Conservation (phyloP, 495 filamentous ascomycete species). For the Umbilicaria muhlenbergii region DNA sequence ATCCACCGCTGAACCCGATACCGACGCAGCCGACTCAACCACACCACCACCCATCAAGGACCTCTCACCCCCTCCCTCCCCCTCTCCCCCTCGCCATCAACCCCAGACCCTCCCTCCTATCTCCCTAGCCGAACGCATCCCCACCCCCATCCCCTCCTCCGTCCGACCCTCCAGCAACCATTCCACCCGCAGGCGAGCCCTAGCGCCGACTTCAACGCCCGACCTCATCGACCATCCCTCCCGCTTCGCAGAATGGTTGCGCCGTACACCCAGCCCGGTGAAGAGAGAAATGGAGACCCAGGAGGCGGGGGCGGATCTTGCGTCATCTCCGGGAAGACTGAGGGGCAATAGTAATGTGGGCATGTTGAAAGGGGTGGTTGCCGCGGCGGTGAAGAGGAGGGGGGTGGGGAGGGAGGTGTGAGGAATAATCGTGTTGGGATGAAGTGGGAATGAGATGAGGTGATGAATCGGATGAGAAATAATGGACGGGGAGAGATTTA, state of each 20-base stretch:
- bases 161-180: not conserved
- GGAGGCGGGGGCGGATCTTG: too few relatives aligned
- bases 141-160: not conserved
- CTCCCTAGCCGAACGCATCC: constrained; percentile 1
- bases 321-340: too few relatives aligned
- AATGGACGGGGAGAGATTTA: too few relatives aligned
- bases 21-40: not conserved
- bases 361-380: constrained; percentile 2
- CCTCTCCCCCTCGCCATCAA: constrained; percentile 3
- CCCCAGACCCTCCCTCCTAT: not conserved
- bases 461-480: too few relatives aligned
- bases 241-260: too few relatives aligned
- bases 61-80: not conserved
- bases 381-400: not conserved
- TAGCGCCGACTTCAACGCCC: too few relatives aligned
- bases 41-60: not conserved
- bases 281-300: too few relatives aligned
- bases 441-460: too few relatives aligned
- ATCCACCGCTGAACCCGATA: too few relatives aligned
- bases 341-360: not conserved
- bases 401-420: not conserved
- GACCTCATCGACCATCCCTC: too few relatives aligned
- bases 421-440: too few relatives aligned
- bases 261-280: too few relatives aligned
- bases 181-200: not conserved